A percentile compares a stretch with the other conserved stretches of the same genome.
These are phyloP conservation scores for Tulasnella sp. DNA, from an alignment of 768 basidiomycete genomes.

Conservation along the genomic window DNA sequence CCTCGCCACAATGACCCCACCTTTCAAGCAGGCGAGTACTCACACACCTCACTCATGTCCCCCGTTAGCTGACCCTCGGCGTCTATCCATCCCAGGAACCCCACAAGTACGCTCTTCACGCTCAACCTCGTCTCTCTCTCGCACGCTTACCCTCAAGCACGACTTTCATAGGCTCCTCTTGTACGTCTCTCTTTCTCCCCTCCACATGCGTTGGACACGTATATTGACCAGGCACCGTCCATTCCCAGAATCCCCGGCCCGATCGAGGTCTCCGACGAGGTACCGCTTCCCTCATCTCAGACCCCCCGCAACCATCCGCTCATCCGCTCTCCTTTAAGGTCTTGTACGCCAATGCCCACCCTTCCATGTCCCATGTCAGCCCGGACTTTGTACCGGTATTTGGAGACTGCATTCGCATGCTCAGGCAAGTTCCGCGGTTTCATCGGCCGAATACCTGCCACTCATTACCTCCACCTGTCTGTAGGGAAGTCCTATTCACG, in stretches of 20 bases:
- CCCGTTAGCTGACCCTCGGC: too few relatives aligned
- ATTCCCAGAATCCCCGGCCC: conserved; percentile 37
- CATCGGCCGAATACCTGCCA: conserved; percentile 1
- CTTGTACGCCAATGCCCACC: conserved; percentile 87
- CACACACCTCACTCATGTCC: neutral
- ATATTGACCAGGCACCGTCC: neutral
- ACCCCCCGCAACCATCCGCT: neutral
- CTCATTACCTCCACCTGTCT: neutral
- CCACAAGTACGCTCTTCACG: conserved; percentile 20
- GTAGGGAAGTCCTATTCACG: conserved; percentile 66
- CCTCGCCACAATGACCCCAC: neutral
- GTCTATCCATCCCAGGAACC: conserved; percentile 20
- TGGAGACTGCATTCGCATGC: conserved; percentile 80
- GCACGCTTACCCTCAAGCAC: neutral
- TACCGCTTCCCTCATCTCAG: conserved; percentile 18
- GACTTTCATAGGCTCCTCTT: conserved; percentile 18
- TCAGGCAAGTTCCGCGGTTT: conserved; percentile 35
- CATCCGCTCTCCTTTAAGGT: conserved; percentile 37
- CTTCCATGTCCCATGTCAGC: conserved; percentile 79
- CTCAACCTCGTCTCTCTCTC: neutral
- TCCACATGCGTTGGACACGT: neutral
- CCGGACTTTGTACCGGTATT: conserved; percentile 81
- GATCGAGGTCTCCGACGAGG: conserved; percentile 51
- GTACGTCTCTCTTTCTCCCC: conserved; percentile 14
- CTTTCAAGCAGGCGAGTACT: conserved; percentile 7